A percentile compares a stretch with the other conserved stretches of the same genome.
Evolutionary conservation across 2,329 filamentous ascomycete species (phyloP).

Genomic region (Orbilia blumenaviensis): DNA sequence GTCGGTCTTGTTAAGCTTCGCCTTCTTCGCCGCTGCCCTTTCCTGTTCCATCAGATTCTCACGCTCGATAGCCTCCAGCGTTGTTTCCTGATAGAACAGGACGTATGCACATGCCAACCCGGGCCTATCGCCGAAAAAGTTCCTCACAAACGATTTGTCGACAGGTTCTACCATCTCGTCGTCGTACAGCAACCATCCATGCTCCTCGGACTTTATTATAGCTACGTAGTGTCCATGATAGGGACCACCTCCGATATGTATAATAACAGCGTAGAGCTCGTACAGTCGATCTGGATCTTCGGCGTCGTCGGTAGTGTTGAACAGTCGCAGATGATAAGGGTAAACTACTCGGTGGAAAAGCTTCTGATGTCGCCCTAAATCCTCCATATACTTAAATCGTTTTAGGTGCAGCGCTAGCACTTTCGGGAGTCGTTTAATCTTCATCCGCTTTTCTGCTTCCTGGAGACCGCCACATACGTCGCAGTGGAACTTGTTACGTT

Average conservation of each 20-base stretch:
- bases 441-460: slow-evolving; percentile 99
- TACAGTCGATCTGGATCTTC: slow-evolving; percentile 93
- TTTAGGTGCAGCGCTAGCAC: slow-evolving; percentile 93
- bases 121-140: slow-evolving; percentile 94
- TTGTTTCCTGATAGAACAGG: slow-evolving; percentile 95
- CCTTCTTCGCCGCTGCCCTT: slow-evolving; percentile 53
- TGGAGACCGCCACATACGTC: slow-evolving; percentile 96
- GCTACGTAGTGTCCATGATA: slow-evolving; percentile 98
- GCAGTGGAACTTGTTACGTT: slow-evolving; percentile 98
- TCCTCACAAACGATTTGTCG: slow-evolving; percentile 89
- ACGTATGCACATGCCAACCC: slow-evolving; percentile 94
- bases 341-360: slow-evolving; percentile 97
- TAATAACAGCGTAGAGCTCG: slow-evolving; percentile 94
- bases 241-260: slow-evolving; percentile 95
- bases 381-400: slow-evolving; percentile 97
- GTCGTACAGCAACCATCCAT: slow-evolving; percentile 95
- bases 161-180: slow-evolving; percentile 99
- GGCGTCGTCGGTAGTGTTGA: slow-evolving; percentile 96
- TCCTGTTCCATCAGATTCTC: slow-evolving; percentile 56
- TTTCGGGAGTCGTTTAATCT: slow-evolving; percentile 92
- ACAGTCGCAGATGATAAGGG: slow-evolving; percentile 92
- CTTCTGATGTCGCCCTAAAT: slow-evolving; percentile 91
- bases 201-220: slow-evolving; percentile 95
- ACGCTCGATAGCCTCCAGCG: slow-evolving; percentile 70
- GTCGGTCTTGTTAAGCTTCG: slow-evolving; percentile 50